phyloP scores from a whole-genome alignment of 148 eudicot genomes.

The Rhododendron griersonianum region DNA sequence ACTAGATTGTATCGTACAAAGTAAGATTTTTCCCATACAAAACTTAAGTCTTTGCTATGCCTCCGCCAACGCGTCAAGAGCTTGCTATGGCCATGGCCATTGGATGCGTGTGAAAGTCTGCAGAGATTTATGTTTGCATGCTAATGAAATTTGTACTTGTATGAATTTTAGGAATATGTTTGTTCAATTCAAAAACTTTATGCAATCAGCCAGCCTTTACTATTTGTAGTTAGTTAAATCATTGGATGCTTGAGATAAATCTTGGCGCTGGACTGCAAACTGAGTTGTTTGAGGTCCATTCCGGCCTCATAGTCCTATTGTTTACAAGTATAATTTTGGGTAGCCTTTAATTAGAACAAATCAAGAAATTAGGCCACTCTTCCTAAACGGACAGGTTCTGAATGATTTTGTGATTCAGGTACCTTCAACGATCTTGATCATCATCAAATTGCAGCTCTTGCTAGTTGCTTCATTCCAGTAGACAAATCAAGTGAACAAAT shows the following conservation, averaged over 20 bases:
- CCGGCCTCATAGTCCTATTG: not conserved
- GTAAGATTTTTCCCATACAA: not conserved
- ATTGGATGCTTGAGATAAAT: not conserved
- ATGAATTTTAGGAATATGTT: not conserved
- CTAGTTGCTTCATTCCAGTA: conserved; percentile 92
- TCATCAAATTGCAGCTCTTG: conserved; percentile 94
- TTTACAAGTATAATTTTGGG: not conserved
- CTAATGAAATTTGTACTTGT: not conserved
- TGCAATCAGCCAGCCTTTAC: not conserved
- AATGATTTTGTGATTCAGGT: conserved; percentile 38
- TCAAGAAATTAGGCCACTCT: not conserved
- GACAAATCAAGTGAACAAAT: conserved; percentile 86
- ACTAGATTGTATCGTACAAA: not conserved
- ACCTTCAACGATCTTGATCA: conserved; percentile 96
- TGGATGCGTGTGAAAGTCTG: not conserved
- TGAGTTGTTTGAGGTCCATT: not conserved
- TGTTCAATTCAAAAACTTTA: not conserved
- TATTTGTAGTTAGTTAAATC: not conserved
- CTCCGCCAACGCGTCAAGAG: not conserved
- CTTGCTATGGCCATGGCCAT: not conserved
- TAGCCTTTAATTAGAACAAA: not conserved
- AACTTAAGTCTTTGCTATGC: not conserved
- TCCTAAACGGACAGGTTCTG: not conserved
- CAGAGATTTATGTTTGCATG: not conserved
- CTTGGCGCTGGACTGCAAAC: not conserved